Percentiles rank a stretch among this genome's conserved stretches.
These are phyloP conservation scores for Eremochloa ophiuroides DNA, from an alignment of 176 grass and related monocot species.

Conservation along the genomic window DNA sequence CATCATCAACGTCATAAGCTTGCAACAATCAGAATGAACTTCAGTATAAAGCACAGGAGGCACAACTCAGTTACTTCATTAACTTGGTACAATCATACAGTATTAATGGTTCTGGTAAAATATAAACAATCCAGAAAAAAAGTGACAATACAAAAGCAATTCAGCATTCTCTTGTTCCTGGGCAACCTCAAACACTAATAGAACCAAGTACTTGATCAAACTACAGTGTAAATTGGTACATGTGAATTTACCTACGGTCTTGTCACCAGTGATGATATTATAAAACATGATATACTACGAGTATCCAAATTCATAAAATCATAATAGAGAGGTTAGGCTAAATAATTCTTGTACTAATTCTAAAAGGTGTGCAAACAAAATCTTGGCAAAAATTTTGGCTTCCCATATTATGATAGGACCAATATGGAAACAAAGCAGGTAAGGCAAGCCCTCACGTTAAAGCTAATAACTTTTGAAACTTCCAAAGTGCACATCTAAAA, in stretches of 20 bases:
- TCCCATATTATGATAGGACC: not conserved
- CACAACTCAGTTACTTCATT: not conserved
- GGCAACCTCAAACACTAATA: not conserved
- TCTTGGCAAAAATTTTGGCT: not conserved
- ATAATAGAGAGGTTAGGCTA: not conserved
- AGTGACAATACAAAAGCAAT: not conserved
- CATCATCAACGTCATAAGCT: not conserved
- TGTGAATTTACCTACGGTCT: not conserved
- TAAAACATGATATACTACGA: not conserved
- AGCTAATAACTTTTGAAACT: not conserved
- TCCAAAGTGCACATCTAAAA: not conserved
- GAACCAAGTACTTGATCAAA: not conserved
- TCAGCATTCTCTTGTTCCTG: not conserved
- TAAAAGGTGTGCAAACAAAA: not conserved
- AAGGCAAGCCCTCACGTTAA: not conserved
- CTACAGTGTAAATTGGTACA: not conserved
- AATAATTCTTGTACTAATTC: not conserved
- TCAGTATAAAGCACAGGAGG: not conserved
- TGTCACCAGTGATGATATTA: not conserved
- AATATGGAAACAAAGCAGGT: not conserved
- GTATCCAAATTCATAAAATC: not conserved
- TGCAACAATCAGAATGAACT: not conserved
- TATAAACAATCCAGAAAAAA: not conserved
- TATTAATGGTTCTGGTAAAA: not conserved
- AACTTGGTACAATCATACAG: not conserved